Evolutionary conservation across 306 rosid genomes (phyloP).

Genomic region (Cicer chorassanicum): DNA sequence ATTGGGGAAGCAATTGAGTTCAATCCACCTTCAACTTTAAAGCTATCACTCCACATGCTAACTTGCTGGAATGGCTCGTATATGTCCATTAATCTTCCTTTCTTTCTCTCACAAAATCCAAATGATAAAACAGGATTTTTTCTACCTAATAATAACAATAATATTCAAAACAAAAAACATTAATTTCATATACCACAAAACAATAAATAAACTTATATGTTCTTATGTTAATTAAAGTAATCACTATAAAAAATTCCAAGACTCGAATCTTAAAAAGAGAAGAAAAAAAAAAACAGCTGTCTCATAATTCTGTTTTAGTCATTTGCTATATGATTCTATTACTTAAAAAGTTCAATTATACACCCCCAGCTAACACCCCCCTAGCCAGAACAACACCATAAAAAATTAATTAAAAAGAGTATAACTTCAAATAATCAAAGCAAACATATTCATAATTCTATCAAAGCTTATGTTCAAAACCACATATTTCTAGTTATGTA

Average conservation of each 20-base stretch:
- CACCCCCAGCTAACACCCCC: neutral
- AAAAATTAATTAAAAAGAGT: neutral
- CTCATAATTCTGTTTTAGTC: slow-evolving; percentile 16
- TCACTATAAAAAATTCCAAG: slow-evolving; percentile 1
- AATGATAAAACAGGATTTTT: slow-evolving; percentile 15
- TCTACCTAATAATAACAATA: slow-evolving; percentile 18
- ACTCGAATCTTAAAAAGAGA: slow-evolving; percentile 2
- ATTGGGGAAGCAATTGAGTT: slow-evolving; percentile 56
- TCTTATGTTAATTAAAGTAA: slow-evolving; percentile 22
- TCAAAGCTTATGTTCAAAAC: neutral
- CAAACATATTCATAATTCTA: neutral
- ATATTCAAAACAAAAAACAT: slow-evolving; percentile 3
- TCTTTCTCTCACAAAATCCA: slow-evolving; percentile 31
- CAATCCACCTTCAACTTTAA: slow-evolving; percentile 55
- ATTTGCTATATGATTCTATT: slow-evolving; percentile 33
- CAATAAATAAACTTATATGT: slow-evolving; percentile 7
- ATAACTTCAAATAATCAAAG: neutral
- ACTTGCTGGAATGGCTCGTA: slow-evolving; percentile 81
- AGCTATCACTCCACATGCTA: slow-evolving; percentile 72
- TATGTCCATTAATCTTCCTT: slow-evolving; percentile 62
- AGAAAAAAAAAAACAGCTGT: slow-evolving; percentile 14
- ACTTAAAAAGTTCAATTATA: neutral
- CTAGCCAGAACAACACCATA: neutral
- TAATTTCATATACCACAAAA: slow-evolving; percentile 18
- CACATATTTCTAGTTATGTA: neutral